Percentiles rank a stretch among this genome's conserved stretches.
phyloP scores from a whole-genome alignment of 495 filamentous ascomycete species.

The Penicillium psychrofluorescens region DNA sequence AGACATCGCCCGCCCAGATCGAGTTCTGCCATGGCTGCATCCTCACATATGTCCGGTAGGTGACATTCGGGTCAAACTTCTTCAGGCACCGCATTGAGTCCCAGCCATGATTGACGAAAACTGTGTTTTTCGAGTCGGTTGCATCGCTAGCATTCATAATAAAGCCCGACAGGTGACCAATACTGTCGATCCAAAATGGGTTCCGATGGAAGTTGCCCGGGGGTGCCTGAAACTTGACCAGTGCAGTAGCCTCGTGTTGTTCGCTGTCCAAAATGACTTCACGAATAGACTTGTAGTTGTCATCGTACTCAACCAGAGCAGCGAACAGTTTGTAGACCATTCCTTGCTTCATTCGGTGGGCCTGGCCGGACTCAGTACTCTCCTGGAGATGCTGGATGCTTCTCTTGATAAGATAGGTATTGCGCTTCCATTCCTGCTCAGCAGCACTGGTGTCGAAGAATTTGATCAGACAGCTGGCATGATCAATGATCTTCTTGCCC shows the following conservation, averaged over 20 bases:
- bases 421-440: conserved; percentile 38
- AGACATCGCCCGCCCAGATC: conserved; percentile 45
- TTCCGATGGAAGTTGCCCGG: conserved; percentile 59
- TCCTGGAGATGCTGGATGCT: conserved; percentile 41
- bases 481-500: conserved; percentile 41
- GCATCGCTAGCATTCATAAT: conserved; percentile 73
- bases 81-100: conserved; percentile 64
- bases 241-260: conserved; percentile 63
- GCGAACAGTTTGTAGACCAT: conserved; percentile 72
- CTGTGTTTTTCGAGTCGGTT: conserved; percentile 59
- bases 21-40: conserved; percentile 46
- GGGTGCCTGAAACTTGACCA: conserved; percentile 57
- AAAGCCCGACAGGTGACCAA: conserved; percentile 61
- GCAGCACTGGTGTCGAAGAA: conserved; percentile 25
- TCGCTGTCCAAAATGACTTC: conserved; percentile 70
- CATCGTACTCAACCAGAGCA: conserved; percentile 63
- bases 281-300: conserved; percentile 61
- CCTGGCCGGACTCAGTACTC: conserved; percentile 41
- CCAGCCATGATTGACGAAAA: conserved; percentile 75
- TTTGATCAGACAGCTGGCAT: conserved; percentile 43
- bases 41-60: conserved; percentile 64
- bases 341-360: conserved; percentile 56
- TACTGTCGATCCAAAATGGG: conserved; percentile 69
- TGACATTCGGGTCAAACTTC: conserved; percentile 53
- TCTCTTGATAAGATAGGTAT: conserved; percentile 38